Conservation (phyloP, 1,284 basidiomycete species). For the Papiliotrema laurentii region DNA sequence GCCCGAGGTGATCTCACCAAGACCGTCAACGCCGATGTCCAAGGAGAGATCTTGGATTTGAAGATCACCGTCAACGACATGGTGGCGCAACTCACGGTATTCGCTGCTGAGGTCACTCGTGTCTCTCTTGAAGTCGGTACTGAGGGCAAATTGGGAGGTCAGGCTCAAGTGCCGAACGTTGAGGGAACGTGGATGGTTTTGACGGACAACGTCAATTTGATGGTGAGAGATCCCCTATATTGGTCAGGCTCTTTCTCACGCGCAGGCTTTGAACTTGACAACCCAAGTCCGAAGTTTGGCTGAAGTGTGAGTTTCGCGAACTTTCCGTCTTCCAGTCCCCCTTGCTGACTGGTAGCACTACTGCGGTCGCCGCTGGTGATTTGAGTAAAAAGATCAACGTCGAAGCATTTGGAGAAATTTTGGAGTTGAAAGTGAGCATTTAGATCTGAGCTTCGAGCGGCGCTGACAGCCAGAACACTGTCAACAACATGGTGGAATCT, state of each 20-base stretch:
- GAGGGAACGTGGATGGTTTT: conserved; percentile 91
- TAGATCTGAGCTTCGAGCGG: neutral
- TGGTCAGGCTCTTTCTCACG: conserved; percentile 1
- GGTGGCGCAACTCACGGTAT: conserved; percentile 51
- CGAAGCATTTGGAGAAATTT: conserved; percentile 94
- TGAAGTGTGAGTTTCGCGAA: conserved; percentile 60
- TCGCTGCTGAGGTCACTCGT: conserved; percentile 64
- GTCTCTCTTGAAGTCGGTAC: conserved; percentile 90
- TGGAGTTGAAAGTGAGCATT: conserved; percentile 64
- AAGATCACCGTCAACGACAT: conserved; percentile 59
- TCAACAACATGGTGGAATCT: conserved; percentile 46
- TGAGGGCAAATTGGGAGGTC: conserved; percentile 92
- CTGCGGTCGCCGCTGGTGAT: conserved; percentile 91
- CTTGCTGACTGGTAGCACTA: conserved; percentile 55
- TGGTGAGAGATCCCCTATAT: conserved; percentile 23
- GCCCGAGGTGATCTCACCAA: conserved; percentile 86
- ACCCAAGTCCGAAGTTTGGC: conserved; percentile 96
- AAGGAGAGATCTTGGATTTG: conserved; percentile 94
- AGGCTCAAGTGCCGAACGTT: conserved; percentile 79
- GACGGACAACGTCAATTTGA: conserved; percentile 86
- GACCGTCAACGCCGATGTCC: conserved; percentile 89
- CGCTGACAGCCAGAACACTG: conserved; percentile 47
- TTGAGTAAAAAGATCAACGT: conserved; percentile 85
- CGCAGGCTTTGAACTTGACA: conserved; percentile 64
- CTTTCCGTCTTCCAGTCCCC: neutral